These are phyloP conservation scores for Nicotiana knightiana DNA, from an alignment of 257 asterid species.

Conservation along the genomic window DNA sequence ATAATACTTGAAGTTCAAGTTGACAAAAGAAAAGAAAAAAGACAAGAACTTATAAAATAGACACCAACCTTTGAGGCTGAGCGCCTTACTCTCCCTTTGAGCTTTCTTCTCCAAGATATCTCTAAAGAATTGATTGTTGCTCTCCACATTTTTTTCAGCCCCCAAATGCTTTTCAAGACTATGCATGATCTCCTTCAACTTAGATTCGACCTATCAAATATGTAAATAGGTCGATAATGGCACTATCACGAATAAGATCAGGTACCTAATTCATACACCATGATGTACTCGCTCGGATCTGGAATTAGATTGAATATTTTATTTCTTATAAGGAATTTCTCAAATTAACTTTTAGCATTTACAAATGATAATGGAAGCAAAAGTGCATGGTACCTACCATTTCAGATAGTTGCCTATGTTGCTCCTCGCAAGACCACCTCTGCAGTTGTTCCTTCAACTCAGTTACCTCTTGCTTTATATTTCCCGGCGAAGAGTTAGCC, in stretches of 20 bases:
- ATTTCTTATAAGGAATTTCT: neutral
- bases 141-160: conserved; percentile 14
- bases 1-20: neutral
- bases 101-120: conserved; percentile 45
- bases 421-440: conserved; percentile 35
- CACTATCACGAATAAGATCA: neutral
- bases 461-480: conserved; percentile 46
- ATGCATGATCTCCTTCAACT: conserved; percentile 20
- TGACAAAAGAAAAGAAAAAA: neutral
- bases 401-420: conserved; percentile 32
- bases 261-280: neutral
- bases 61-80: conserved; percentile 12
- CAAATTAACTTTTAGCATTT: neutral
- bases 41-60: neutral
- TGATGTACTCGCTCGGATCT: neutral
- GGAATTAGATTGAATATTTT: neutral
- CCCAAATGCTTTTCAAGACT: conserved; percentile 32
- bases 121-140: conserved; percentile 37
- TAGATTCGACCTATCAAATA: conserved; percentile 25
- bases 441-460: conserved; percentile 35
- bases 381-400: conserved; percentile 33
- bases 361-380: neutral
- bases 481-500: conserved; percentile 33
- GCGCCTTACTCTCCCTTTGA: conserved; percentile 39
- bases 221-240: neutral